Percentiles rank a stretch among this genome's conserved stretches.
Conservation (phyloP, 306 rosid species). For the Sophora flavescens region DNA sequence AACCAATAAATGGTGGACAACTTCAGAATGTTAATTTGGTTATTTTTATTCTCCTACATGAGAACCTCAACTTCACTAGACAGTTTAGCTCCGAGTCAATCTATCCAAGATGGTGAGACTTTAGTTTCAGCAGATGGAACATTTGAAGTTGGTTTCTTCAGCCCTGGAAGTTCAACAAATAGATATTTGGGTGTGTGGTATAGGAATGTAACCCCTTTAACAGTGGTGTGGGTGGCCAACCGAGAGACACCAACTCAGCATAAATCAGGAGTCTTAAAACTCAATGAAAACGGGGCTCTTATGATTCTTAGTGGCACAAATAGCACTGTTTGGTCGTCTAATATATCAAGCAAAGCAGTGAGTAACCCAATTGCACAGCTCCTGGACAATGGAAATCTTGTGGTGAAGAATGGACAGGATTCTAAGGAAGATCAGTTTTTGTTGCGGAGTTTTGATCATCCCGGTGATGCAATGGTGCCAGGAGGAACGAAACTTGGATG, state of each 20-base stretch:
- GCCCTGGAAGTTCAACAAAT: conserved; percentile 31
- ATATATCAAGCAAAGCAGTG: neutral
- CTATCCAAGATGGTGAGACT: conserved; percentile 35
- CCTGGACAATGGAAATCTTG: conserved; percentile 41
- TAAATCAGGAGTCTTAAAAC: conserved; percentile 24
- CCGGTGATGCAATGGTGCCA: conserved; percentile 30
- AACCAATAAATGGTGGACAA: neutral
- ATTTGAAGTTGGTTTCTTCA: conserved; percentile 42
- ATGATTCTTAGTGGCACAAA: conserved; percentile 30
- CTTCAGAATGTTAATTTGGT: neutral
- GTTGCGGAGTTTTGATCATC: conserved; percentile 51
- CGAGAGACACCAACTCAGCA: conserved; percentile 23
- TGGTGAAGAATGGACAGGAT: conserved; percentile 25
- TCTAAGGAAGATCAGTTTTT: neutral
- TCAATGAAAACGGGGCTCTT: conserved; percentile 37
- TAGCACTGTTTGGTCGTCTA: conserved; percentile 31
- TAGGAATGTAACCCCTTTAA: conserved; percentile 27
- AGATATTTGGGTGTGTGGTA: conserved; percentile 46
- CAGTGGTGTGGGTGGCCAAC: conserved; percentile 47
- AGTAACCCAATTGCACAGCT: conserved; percentile 23
- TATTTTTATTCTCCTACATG: neutral
- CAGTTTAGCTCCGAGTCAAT: neutral
- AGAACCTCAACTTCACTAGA: conserved; percentile 10
- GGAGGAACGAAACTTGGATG: conserved; percentile 49
- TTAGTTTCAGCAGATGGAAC: conserved; percentile 35